Percentiles rank a stretch among this genome's conserved stretches.
These are phyloP conservation scores for Saccharomycopsis hybrid DNA, from an alignment of 1,139 yeast genomes.

Conservation along the genomic window DNA sequence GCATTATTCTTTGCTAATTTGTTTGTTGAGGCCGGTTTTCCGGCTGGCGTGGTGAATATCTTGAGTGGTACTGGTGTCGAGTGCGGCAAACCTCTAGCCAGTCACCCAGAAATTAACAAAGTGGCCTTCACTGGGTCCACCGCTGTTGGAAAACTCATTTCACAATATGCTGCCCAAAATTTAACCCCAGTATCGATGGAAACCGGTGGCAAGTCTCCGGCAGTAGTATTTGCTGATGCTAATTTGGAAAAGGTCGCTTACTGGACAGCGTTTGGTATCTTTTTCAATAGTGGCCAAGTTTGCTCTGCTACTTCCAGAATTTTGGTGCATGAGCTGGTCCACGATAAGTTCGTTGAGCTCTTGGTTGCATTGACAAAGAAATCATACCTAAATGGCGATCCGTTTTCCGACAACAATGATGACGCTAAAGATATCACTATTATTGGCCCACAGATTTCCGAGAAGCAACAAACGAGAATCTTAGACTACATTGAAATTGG, in stretches of 20 bases:
- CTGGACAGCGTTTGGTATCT: constrained; percentile 81
- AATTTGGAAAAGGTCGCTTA: constrained; percentile 76
- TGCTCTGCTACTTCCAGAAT: constrained; percentile 88
- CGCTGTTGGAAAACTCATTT: constrained; percentile 56
- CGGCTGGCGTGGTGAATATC: constrained; percentile 62
- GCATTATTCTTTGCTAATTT: constrained; percentile 48
- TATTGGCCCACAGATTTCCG: constrained; percentile 78
- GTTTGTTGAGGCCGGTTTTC: constrained; percentile 61
- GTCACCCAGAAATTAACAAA: constrained; percentile 51
- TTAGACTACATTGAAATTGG: constrained; percentile 62
- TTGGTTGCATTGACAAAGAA: constrained; percentile 34
- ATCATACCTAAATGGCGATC: constrained; percentile 51
- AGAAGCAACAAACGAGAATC: constrained; percentile 62
- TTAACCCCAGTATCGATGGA: constrained; percentile 75
- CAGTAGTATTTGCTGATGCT: constrained; percentile 64
- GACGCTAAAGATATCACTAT: constrained; percentile 38
- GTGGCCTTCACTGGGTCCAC: constrained; percentile 62
- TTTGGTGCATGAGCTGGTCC: constrained; percentile 62
- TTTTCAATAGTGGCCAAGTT: constrained; percentile 82
- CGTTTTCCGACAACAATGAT: constrained; percentile 32
- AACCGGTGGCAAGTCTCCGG: constrained; percentile 89
- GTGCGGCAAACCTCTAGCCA: constrained; percentile 54
- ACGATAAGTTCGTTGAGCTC: constrained; percentile 54
- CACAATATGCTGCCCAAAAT: constrained; percentile 51
- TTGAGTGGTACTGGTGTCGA: constrained; percentile 50